These are phyloP conservation scores for Cryptococcus sp. DNA, from an alignment of 1,284 basidiomycete species.

Conservation along the genomic window DNA sequence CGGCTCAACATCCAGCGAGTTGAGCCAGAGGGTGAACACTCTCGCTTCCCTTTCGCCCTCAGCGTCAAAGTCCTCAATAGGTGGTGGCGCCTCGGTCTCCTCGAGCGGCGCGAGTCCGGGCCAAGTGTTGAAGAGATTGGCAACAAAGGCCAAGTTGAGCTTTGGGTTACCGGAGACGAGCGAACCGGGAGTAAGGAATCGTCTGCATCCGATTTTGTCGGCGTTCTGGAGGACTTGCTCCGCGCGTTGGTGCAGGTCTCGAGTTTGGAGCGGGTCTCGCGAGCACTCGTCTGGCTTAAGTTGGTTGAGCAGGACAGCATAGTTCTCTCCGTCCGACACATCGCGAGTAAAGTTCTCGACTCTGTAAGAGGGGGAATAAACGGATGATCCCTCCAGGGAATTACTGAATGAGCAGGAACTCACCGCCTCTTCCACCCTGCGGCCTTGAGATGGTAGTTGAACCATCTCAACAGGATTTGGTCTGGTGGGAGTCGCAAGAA, in stretches of 20 bases:
- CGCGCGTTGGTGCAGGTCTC: constrained; percentile 77
- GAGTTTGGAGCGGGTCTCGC: constrained; percentile 84
- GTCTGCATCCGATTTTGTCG: constrained; percentile 88
- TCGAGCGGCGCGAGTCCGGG: constrained; percentile 91
- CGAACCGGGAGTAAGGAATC: constrained; percentile 90
- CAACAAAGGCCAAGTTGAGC: constrained; percentile 96
- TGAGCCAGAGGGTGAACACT: constrained; percentile 97
- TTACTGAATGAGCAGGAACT: constrained; percentile 18
- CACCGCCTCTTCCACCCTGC: constrained; percentile 86
- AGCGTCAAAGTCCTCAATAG: constrained; percentile 95
- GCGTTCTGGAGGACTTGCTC: constrained; percentile 93
- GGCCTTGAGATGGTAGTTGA: constrained; percentile 97
- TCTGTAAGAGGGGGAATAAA: constrained; percentile 53
- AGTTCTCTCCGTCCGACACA: constrained; percentile 94
- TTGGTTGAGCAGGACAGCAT: constrained; percentile 92
- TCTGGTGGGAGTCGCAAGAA: constrained; percentile 91
- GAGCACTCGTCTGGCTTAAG: constrained; percentile 92
- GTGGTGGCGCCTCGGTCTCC: constrained; percentile 71
- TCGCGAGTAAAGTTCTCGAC: constrained; percentile 98
- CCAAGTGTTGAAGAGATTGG: constrained; percentile 97
- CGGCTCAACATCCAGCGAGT: constrained; percentile 93
- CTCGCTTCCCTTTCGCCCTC: constrained; percentile 97
- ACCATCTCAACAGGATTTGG: constrained; percentile 95
- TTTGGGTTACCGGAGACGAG: constrained; percentile 95
- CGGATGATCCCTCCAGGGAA: background rate